These are phyloP conservation scores for Nicotiana tomentosiformis DNA, from an alignment of 257 asterid genomes.

Conservation along the genomic window DNA sequence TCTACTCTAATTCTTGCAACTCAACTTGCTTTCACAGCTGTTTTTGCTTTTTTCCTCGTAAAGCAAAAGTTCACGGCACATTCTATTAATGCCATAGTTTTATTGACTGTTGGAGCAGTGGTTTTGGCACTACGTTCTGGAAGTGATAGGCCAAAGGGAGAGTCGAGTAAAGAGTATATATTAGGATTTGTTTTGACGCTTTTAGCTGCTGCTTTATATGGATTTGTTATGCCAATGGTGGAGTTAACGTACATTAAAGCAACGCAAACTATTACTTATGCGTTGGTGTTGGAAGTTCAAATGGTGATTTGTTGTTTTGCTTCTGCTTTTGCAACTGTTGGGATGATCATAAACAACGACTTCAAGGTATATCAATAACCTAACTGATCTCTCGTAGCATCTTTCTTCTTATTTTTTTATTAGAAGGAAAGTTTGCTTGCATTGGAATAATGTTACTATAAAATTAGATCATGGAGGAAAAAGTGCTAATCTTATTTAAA, in stretches of 20 bases:
- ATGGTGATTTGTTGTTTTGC: constrained; percentile 20
- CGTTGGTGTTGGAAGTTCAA: constrained; percentile 22
- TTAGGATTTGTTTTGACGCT: constrained; percentile 22
- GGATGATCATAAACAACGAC: constrained; percentile 21
- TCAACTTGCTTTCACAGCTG: constrained; percentile 19
- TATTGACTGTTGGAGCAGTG: constrained; percentile 15
- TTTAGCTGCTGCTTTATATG: constrained; percentile 19
- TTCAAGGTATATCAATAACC: constrained; percentile 9
- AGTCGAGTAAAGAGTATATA: constrained; percentile 10
- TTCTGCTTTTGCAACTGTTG: constrained; percentile 16
- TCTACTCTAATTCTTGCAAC: constrained; percentile 1
- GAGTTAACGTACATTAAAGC: constrained; percentile 20
- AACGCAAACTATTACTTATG: constrained; percentile 13
- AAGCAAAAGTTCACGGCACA: constrained; percentile 24
- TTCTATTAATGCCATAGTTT: constrained; percentile 19
- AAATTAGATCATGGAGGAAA: too few species aligned
- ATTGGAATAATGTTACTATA: too few species aligned
- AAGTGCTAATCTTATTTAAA: too few species aligned
- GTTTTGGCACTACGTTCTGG: constrained; percentile 14
- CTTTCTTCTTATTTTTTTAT: neutral
- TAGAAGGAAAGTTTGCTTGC: neutral
- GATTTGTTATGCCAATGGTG: constrained; percentile 21
- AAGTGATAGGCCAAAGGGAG: constrained; percentile 18
- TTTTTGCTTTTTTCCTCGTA: constrained; percentile 22
- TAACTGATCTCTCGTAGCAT: neutral